Conservation (phyloP, 2,329 filamentous ascomycete genomes). For the Penicillium paneum region DNA sequence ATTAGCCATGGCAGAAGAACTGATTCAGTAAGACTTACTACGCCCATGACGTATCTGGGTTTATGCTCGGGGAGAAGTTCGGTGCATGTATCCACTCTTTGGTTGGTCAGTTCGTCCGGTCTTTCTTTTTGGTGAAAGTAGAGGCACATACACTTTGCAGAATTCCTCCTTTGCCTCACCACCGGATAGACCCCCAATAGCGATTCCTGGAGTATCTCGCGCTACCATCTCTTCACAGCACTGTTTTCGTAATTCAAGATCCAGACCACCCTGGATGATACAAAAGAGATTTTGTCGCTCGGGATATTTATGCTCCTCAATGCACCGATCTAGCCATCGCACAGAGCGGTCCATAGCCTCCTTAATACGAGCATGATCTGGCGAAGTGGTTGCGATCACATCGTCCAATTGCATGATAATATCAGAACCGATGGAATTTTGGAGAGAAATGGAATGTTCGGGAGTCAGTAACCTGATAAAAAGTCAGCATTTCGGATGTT, state of each 20-base stretch:
- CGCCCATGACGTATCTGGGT: conserved; percentile 98
- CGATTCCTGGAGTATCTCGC: conserved; percentile 89
- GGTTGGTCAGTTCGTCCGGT: conserved; percentile 5
- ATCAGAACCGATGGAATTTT: conserved; percentile 96
- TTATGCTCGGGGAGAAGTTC: conserved; percentile 80
- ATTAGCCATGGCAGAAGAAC: background rate
- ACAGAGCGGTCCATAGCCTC: conserved; percentile 94
- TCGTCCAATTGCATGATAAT: conserved; percentile 99
- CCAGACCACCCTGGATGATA: conserved; percentile 94
- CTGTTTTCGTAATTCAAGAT: conserved; percentile 77
- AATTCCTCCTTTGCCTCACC: conserved; percentile 93
- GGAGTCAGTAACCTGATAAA: conserved; percentile 74
- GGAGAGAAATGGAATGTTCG: conserved; percentile 91
- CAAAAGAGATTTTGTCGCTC: conserved; percentile 90
- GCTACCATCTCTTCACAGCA: conserved; percentile 86
- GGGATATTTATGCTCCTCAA: conserved; percentile 80
- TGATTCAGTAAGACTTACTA: conserved; percentile 51
- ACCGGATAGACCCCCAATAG: conserved; percentile 90
- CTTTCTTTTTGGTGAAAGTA: background rate
- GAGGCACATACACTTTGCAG: conserved; percentile 64
- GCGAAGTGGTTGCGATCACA: conserved; percentile 92
- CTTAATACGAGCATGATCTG: conserved; percentile 79
- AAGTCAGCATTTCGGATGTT: background rate
- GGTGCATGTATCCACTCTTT: conserved; percentile 75
- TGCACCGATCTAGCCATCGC: conserved; percentile 93